Evolutionary conservation across 257 asterid genomes (phyloP).

Genomic region (Ilex aquifolium): DNA sequence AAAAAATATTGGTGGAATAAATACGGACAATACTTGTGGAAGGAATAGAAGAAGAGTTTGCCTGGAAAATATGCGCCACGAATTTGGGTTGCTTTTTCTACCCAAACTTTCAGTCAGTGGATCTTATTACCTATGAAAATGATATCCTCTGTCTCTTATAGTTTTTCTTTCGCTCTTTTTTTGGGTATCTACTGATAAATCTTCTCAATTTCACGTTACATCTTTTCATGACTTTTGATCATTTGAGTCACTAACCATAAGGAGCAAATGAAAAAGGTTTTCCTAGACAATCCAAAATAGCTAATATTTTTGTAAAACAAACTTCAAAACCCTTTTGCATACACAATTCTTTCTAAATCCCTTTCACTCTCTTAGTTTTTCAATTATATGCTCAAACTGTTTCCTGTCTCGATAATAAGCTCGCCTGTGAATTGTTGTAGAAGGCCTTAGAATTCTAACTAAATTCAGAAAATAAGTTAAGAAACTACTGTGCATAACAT

Average conservation of each 20-base stretch:
- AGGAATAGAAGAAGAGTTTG: not conserved
- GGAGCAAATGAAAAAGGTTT: not conserved
- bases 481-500: no score
- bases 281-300: no score
- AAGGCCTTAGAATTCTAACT: no score
- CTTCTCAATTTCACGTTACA: not conserved
- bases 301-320: no score
- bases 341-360: no score
- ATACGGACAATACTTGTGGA: conserved; percentile 7
- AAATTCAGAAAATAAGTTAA: no score
- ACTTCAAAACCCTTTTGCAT: no score
- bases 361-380: no score
- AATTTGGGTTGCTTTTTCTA: conserved; percentile 6
- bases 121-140: conserved; percentile 11
- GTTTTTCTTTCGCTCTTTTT: no score
- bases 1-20: not conserved
- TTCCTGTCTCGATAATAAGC: no score
- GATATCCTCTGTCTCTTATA: not conserved
- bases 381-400: no score
- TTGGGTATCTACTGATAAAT: not conserved
- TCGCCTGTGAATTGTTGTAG: no score
- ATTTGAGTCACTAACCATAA: conserved; percentile 3
- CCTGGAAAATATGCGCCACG: not conserved
- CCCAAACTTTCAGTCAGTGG: conserved; percentile 5
- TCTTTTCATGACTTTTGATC: conserved; percentile 1